phyloP scores from a whole-genome alignment of 1,284 basidiomycete genomes.

The Apiotrichum porosum region DNA sequence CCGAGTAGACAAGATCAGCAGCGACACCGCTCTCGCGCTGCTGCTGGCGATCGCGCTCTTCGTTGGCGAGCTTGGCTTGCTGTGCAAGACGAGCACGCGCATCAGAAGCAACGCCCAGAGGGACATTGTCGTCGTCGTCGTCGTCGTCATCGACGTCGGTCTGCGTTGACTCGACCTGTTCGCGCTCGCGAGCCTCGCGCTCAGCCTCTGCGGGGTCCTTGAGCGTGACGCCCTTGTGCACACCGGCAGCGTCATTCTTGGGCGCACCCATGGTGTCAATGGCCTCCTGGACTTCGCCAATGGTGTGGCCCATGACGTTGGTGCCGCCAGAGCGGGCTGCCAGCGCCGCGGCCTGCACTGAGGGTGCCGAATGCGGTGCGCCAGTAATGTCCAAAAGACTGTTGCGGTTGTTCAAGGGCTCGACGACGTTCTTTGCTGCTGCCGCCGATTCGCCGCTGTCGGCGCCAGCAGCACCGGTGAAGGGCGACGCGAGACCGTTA shows the following conservation, averaged over 20 bases:
- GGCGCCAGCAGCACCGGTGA: background rate
- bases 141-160: slow-evolving; percentile 52
- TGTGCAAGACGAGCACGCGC: slow-evolving; percentile 63
- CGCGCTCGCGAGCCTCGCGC: slow-evolving; percentile 17
- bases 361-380: slow-evolving; percentile 3
- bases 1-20: slow-evolving; percentile 44
- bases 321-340: background rate
- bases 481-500: slow-evolving; percentile 9
- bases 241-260: background rate
- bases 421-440: background rate
- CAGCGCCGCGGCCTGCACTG: background rate
- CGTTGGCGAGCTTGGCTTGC: slow-evolving; percentile 56
- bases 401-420: slow-evolving; percentile 8
- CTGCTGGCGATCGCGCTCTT: slow-evolving; percentile 53
- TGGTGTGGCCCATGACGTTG: slow-evolving; percentile 69
- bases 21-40: slow-evolving; percentile 42
- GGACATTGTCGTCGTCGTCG: slow-evolving; percentile 52
- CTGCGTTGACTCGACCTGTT: slow-evolving; percentile 45
- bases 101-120: slow-evolving; percentile 58
- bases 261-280: slow-evolving; percentile 64
- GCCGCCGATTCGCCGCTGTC: slow-evolving; percentile 1
- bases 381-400: slow-evolving; percentile 14
- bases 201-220: slow-evolving; percentile 15
- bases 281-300: slow-evolving; percentile 81
- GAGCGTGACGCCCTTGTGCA: slow-evolving; percentile 10